Evolutionary conservation across 75 land plant genomes (phyloP).

Genomic region (Isoetes taiwanensis): DNA sequence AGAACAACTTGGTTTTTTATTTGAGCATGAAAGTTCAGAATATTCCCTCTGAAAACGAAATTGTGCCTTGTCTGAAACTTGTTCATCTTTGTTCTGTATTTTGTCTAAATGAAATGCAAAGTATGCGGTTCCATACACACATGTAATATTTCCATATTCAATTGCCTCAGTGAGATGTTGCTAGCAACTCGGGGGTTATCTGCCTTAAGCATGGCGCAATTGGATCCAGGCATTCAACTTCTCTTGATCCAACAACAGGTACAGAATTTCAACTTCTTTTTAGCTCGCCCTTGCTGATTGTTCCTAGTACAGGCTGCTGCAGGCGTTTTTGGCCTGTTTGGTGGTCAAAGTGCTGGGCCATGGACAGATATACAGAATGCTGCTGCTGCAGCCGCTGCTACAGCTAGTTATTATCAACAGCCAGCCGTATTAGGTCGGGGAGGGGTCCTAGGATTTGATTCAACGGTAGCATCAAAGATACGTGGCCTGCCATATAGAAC

Average conservation of each 20-base stretch:
- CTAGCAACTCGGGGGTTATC: slow-evolving; percentile 7
- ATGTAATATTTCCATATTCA: not conserved
- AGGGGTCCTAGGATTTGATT: too few relatives aligned
- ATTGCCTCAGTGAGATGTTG: slow-evolving; percentile 11
- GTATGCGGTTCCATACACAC: too few relatives aligned
- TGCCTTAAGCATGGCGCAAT: not conserved
- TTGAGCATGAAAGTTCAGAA: not conserved
- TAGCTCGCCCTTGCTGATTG: not conserved
- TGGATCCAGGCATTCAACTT: slow-evolving; percentile 13
- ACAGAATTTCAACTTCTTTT: not conserved
- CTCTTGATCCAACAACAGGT: slow-evolving; percentile 15
- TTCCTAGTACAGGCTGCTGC: slow-evolving; percentile 5
- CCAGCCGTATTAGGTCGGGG: slow-evolving; percentile 2
- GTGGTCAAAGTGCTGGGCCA: slow-evolving; percentile 8
- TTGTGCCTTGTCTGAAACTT: not conserved
- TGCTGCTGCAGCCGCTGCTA: slow-evolving; percentile 4
- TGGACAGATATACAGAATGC: slow-evolving; percentile 9
- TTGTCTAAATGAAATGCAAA: not conserved
- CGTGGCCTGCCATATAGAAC: too few relatives aligned
- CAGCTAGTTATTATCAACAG: not conserved
- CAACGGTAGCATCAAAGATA: too few relatives aligned
- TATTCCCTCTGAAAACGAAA: not conserved
- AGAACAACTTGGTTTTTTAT: not conserved
- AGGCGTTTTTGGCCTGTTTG: slow-evolving; percentile 9
- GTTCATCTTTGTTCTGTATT: not conserved